phyloP scores from a whole-genome alignment of 164 flowering plant species.

The Liquidambar formosana region DNA sequence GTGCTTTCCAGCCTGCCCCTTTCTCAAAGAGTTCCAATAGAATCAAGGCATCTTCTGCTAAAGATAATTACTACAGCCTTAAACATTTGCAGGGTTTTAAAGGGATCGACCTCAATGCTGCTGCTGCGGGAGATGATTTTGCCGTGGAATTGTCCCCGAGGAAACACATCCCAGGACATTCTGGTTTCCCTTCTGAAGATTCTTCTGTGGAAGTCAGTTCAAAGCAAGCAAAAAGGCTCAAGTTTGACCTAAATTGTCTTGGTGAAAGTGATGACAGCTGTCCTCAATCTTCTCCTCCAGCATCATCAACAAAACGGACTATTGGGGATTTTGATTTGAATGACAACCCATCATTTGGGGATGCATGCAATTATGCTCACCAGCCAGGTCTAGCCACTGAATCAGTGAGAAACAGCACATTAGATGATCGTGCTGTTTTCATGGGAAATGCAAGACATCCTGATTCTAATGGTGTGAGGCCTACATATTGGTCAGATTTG shows the following conservation, averaged over 20 bases:
- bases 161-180: background rate
- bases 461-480: background rate
- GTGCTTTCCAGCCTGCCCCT: conserved; percentile 33
- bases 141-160: conserved; percentile 4
- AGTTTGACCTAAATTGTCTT: conserved; percentile 33
- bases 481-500: conserved; percentile 21
- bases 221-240: conserved; percentile 15
- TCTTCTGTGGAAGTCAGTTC: conserved; percentile 24
- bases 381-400: conserved; percentile 5
- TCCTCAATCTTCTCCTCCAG: background rate
- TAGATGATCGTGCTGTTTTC: background rate
- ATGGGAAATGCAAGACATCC: background rate
- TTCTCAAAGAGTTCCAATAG: conserved; percentile 4
- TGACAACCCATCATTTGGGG: conserved; percentile 20
- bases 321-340: conserved; percentile 35
- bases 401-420: conserved; percentile 2
- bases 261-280: conserved; percentile 23
- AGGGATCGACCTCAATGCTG: conserved; percentile 46
- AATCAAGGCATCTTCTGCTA: conserved; percentile 11
- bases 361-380: conserved; percentile 10
- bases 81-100: conserved; percentile 1
- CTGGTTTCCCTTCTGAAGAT: conserved; percentile 9
- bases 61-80: background rate
- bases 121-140: conserved; percentile 25
- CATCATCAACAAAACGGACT: background rate